phyloP scores from a whole-genome alignment of 768 basidiomycete genomes.

The Tylopilus vinaceipallidus region DNA sequence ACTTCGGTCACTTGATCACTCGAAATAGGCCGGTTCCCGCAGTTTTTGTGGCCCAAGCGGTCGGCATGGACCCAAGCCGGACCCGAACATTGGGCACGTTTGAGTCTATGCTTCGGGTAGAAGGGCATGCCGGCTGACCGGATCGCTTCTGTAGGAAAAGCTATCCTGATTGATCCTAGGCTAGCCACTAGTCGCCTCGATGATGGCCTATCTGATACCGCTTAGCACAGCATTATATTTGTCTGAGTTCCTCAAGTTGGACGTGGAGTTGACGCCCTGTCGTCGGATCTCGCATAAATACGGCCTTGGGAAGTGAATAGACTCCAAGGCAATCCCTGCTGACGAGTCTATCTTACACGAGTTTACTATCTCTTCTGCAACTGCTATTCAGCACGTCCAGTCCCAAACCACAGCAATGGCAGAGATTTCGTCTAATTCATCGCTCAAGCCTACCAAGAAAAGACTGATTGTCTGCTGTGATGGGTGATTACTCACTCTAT shows the following conservation, averaged over 20 bases:
- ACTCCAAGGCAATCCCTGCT: not conserved
- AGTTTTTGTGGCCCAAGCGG: too few species aligned
- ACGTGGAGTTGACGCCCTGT: not conserved
- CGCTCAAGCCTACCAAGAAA: slow-evolving; percentile 41
- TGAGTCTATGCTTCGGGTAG: not conserved
- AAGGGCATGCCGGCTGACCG: not conserved
- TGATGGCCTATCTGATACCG: too few species aligned
- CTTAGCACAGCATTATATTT: not conserved
- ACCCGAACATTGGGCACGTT: not conserved
- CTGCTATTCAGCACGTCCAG: slow-evolving; percentile 2
- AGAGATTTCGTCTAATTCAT: not conserved
- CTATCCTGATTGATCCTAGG: not conserved
- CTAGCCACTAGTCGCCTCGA: not conserved
- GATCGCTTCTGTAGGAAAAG: too few species aligned
- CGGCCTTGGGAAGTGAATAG: not conserved
- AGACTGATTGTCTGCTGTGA: slow-evolving; percentile 75
- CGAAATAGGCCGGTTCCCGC: too few species aligned
- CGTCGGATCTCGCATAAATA: slow-evolving; percentile 26
- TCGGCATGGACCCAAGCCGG: not conserved
- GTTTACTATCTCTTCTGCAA: slow-evolving; percentile 11
- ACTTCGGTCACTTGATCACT: not conserved
- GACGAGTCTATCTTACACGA: not conserved
- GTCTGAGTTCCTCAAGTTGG: not conserved
- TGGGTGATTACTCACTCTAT: slow-evolving; percentile 44
- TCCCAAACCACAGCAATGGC: not conserved